Conservation (phyloP, 345 rosid genomes). For the Cardamine chenopodiifolia region DNA sequence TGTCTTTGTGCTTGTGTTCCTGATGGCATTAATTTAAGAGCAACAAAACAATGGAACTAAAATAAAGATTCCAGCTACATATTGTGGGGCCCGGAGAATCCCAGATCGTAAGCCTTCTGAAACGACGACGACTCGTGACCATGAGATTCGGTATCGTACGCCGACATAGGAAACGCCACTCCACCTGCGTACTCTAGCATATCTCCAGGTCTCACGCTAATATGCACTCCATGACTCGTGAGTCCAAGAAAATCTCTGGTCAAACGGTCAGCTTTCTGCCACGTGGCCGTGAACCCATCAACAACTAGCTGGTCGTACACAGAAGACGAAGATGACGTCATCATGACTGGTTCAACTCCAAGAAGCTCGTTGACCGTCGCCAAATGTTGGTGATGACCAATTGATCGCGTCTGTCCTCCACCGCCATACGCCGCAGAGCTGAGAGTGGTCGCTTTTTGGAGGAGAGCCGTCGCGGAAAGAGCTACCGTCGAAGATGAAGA, state of each 20-base stretch:
- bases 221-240: slow-evolving; percentile 49
- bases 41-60: slow-evolving; percentile 25
- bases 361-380: slow-evolving; percentile 37
- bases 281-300: slow-evolving; percentile 50
- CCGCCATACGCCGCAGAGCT: slow-evolving; percentile 44
- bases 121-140: slow-evolving; percentile 41
- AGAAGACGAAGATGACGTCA: slow-evolving; percentile 41
- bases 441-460: slow-evolving; percentile 76
- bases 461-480: slow-evolving; percentile 92
- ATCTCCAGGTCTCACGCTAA: slow-evolving; percentile 50
- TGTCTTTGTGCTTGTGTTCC: slow-evolving; percentile 16
- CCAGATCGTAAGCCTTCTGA: slow-evolving; percentile 56
- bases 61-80: slow-evolving; percentile 25
- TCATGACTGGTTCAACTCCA: slow-evolving; percentile 29
- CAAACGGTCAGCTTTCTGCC: slow-evolving; percentile 66
- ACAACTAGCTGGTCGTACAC: slow-evolving; percentile 40
- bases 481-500: slow-evolving; percentile 40
- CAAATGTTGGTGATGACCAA: slow-evolving; percentile 44
- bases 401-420: slow-evolving; percentile 38
- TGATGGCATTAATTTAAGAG: slow-evolving; percentile 8
- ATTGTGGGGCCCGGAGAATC: slow-evolving; percentile 48
- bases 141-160: slow-evolving; percentile 48
- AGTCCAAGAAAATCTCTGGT: slow-evolving; percentile 86
- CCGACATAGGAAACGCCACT: slow-evolving; percentile 51
- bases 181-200: slow-evolving; percentile 56